Evolutionary conservation across 1,284 basidiomycete species (phyloP).

Genomic region (Tremellales sp.): DNA sequence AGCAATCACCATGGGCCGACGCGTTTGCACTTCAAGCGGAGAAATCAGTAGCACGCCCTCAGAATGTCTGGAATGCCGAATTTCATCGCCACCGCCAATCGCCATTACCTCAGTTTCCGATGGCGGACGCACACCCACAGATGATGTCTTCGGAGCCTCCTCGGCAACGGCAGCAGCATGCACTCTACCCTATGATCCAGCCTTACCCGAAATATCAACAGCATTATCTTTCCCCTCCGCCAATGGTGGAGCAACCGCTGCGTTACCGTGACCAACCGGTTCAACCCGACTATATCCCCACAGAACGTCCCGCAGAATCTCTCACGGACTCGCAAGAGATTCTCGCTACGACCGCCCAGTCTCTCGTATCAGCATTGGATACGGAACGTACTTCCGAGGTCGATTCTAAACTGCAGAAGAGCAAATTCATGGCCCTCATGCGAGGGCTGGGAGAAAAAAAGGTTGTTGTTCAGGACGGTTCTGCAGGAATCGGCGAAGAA

Average conservation of each 20-base stretch:
- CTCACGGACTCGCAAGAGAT: constrained; percentile 56
- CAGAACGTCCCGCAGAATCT: constrained; percentile 6
- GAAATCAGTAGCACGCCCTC: neutral
- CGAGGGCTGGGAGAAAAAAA: constrained; percentile 75
- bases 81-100: neutral
- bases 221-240: neutral
- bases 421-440: constrained; percentile 84
- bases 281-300: constrained; percentile 1
- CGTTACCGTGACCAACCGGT: constrained; percentile 1
- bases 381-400: constrained; percentile 54
- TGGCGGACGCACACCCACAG: too few relatives aligned
- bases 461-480: constrained; percentile 68
- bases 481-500: constrained; percentile 26
- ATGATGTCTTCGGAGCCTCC: too few relatives aligned
- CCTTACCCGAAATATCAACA: constrained; percentile 1
- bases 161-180: neutral
- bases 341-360: constrained; percentile 68
- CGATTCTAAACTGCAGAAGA: constrained; percentile 84
- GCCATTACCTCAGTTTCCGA: neutral
- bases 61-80: neutral
- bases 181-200: constrained; percentile 6
- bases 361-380: constrained; percentile 63
- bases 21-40: constrained; percentile 10
- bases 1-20: constrained; percentile 18
- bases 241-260: constrained; percentile 1